Evolutionary conservation across 768 basidiomycete species (phyloP), one percentile per base, ranked within the genome.

Genomic region (Chalciporus piperatus): DNA sequence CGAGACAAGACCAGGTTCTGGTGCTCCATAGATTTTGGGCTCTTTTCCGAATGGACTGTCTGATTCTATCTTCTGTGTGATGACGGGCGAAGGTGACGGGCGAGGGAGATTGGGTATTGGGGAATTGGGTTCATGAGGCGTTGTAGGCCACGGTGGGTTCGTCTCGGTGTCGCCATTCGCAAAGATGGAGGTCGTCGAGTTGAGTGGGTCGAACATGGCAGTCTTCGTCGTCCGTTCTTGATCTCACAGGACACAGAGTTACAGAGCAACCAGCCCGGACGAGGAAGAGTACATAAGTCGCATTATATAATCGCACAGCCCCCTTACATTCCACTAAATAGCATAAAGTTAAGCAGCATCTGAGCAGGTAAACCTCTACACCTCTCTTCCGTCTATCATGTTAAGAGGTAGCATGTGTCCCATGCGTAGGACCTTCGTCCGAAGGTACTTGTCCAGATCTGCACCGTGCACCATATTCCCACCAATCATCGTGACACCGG

Each of bases 381-480:
- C 14, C 12, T 49, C 50, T 19, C 13, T 35, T 22, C 17, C 48
- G 1, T 65, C 64, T 3, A 59, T 47, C 55, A 64, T 54, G 47
- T 35, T 47, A 47, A 87, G 64, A 28, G 86, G 83, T 23, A 97
- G 73, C 74, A 96, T 85, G 67, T 99, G 97, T 12, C 97, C 97
- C 97, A 99, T 99, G 54, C 88, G 79, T 65, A 92, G 72, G n/a
- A 98, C 85, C 69, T 99, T 99, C 35, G 97, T 98, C 67, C 89
- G 81, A 61, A 99, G 70, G 68, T 99, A 99, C 72, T 88, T 92
- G 63, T 98, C 93, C 61, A 99, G 69, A 63, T 99, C 97, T 50
- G 83, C 82, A 1, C 93, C 91, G 48, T 84, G 73, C 9, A 87
- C 87, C 25, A 79, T 79, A 14, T 85, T 82, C 10, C 84, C 87